These are phyloP conservation scores for Polytrichum formosum DNA, from an alignment of 225 moss, liverwort and hornwort species.

Conservation along the genomic window DNA sequence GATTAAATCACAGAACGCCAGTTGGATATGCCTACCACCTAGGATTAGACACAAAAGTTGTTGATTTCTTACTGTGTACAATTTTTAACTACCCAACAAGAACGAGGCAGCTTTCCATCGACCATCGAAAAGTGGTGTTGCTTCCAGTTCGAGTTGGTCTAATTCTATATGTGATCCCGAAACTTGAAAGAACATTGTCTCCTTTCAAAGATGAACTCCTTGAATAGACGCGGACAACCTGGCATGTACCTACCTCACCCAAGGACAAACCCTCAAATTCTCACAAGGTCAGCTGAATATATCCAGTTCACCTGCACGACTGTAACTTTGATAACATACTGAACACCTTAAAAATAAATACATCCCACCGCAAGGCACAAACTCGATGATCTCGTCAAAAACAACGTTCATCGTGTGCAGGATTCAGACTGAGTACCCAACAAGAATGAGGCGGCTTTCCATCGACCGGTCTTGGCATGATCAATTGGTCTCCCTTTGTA, in stretches of 20 bases:
- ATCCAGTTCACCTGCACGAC: neutral
- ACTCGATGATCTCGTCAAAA: neutral
- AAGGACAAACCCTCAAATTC: neutral
- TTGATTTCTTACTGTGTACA: too few relatives aligned
- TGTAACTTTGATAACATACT: neutral
- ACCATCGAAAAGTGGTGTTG: too few relatives aligned
- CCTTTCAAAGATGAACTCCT: too few relatives aligned
- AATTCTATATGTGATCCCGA: too few relatives aligned
- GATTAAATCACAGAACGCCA: too few relatives aligned
- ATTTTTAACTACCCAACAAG: too few relatives aligned
- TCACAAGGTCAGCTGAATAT: neutral
- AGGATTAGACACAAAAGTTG: too few relatives aligned
- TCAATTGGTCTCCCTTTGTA: conserved; percentile 5
- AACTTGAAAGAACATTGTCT: too few relatives aligned
- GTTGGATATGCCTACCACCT: too few relatives aligned
- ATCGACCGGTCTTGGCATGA: conserved; percentile 4
- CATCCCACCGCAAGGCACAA: neutral
- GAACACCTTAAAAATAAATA: neutral
- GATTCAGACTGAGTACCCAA: neutral
- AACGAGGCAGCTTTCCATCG: too few relatives aligned
- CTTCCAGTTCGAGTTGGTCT: too few relatives aligned
- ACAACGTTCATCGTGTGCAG: neutral
- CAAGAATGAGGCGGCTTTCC: conserved; percentile 15
- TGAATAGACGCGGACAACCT: too few relatives aligned
- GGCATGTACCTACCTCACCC: neutral